Evolutionary conservation across 768 basidiomycete species (phyloP).

Genomic region (Mycena galericulata): DNA sequence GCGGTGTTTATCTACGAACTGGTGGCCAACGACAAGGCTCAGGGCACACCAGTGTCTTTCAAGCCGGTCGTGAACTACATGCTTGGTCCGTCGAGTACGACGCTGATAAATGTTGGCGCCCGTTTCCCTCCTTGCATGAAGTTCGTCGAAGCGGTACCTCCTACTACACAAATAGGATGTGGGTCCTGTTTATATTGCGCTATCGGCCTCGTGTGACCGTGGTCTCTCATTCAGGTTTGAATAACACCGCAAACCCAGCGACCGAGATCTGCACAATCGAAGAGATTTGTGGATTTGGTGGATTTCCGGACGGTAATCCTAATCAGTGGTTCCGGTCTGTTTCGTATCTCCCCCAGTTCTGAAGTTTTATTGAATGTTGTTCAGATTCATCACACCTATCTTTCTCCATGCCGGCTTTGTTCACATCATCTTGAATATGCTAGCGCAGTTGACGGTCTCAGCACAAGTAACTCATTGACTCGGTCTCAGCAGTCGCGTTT

Average conservation of each 20-base stretch:
- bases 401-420: slow-evolving; percentile 97
- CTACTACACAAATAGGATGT: slow-evolving; percentile 71
- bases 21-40: slow-evolving; percentile 76
- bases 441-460: slow-evolving; percentile 85
- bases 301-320: slow-evolving; percentile 56
- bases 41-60: slow-evolving; percentile 88
- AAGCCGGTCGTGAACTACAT: slow-evolving; percentile 91
- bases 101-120: slow-evolving; percentile 88
- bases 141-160: slow-evolving; percentile 64
- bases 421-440: slow-evolving; percentile 91
- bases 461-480: slow-evolving; percentile 65
- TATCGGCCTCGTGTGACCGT: background rate
- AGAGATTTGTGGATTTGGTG: slow-evolving; percentile 91
- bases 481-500: background rate
- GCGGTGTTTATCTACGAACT: slow-evolving; percentile 88
- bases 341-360: background rate
- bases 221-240: slow-evolving; percentile 71
- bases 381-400: slow-evolving; percentile 87
- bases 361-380: slow-evolving; percentile 18
- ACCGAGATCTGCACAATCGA: slow-evolving; percentile 78
- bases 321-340: slow-evolving; percentile 62
- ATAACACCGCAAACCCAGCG: slow-evolving; percentile 86
- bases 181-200: slow-evolving; percentile 35
- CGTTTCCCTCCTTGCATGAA: slow-evolving; percentile 97
- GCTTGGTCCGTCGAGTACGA: slow-evolving; percentile 90